Base-by-base conservation (phyloP, 805 yeast genomes). In the Starmerella bacillaris region DNA sequence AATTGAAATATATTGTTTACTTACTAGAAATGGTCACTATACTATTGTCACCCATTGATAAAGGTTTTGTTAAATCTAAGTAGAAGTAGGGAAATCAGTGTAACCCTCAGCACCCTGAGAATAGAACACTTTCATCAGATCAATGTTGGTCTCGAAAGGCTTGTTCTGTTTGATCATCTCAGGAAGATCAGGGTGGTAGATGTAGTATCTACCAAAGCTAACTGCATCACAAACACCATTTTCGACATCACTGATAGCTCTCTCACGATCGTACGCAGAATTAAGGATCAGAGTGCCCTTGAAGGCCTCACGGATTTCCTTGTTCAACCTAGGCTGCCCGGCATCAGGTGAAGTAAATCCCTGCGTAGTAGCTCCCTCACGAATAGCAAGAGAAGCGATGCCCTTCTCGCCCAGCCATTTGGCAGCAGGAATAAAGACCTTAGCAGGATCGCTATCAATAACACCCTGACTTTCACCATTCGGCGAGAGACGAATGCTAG, bases 111-210 rank as follows among this genome's bases (percentile, higher is more conserved):
- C 55, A 18, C 51, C 55, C 18, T 50, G 48, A 14, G 50, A 40
- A 45, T 69, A 71, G 52, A 69, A 70, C 11, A 63, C 57, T 15
- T 42, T 39, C 46, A 72, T 56, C n/a, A n/a, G n/a, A n/a, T n/a
- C n/a, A n/a, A n/a, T n/a, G n/a, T n/a, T n/a, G n/a, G n/a, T n/a
- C n/a, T n/a, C n/a, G 40, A 68, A 48, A 27, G 62, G 61, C 28
- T 50, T 36, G 28, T 63, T 63, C 26, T 62, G 50, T 41, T 57
- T 53, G 27, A 70, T 37, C 42, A 70, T 55, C 12, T 53, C 46
- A 15, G 60, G 64, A 21, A 71, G 50, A 47, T 70, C 76, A 2
- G 76, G 74, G 53, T 70, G 70, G 18, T 72, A 50, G 34, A 66
- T 60, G 48, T 58, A 67, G 35, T 51, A 53, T 40, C 74, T 61